Evolutionary conservation across 495 filamentous ascomycete genomes (phyloP).

Genomic region (Tuber umbilicatum): DNA sequence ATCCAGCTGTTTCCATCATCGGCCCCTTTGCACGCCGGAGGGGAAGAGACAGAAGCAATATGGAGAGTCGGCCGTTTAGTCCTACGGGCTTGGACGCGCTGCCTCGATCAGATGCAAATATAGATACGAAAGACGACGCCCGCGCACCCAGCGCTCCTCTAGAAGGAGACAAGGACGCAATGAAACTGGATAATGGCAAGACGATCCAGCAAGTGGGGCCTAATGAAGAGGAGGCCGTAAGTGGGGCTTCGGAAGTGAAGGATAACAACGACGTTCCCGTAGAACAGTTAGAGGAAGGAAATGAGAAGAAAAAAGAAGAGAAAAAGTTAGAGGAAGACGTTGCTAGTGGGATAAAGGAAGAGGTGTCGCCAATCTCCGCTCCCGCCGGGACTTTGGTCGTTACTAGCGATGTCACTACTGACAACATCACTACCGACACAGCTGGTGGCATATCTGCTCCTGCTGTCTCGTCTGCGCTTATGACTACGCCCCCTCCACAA

Average conservation of each 20-base stretch:
- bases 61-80: conserved; percentile 30
- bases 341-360: neutral
- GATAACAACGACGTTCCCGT: conserved; percentile 12
- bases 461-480: neutral
- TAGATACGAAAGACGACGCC: neutral
- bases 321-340: neutral
- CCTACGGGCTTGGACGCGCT: conserved; percentile 14
- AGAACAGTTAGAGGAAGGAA: neutral
- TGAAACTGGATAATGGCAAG: neutral
- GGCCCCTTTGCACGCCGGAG: neutral
- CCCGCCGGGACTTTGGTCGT: neutral
- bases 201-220: neutral
- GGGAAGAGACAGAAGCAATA: conserved; percentile 13
- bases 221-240: neutral
- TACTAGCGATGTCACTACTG: neutral
- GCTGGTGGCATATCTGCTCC: neutral
- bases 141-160: neutral
- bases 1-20: conserved; percentile 22
- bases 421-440: neutral
- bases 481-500: neutral
- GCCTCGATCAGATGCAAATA: conserved; percentile 8
- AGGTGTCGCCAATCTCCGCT: neutral
- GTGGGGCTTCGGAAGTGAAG: neutral
- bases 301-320: neutral
- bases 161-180: conserved; percentile 1